These are phyloP conservation scores for Pythium brassicae DNA, from an alignment of 352 stramenopile genomes.

Conservation along the genomic window DNA sequence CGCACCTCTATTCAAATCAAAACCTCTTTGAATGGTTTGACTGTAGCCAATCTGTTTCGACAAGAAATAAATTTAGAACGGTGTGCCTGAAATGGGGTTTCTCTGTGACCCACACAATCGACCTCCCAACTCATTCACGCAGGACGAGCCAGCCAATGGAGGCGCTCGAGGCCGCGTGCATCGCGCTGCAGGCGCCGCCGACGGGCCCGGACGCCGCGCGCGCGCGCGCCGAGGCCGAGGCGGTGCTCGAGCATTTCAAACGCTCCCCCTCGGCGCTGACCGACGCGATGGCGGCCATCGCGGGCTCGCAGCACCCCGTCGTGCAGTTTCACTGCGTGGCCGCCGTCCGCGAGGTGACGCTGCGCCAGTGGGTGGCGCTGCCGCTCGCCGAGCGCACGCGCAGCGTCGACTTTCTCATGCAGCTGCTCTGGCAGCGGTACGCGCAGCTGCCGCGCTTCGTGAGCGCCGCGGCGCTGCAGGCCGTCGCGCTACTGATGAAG, in stretches of 20 bases:
- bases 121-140: no score
- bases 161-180: conserved; percentile 59
- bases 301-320: conserved; percentile 33
- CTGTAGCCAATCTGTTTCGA: no score
- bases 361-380: conserved; percentile 62
- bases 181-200: conserved; percentile 63
- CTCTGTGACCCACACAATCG: no score
- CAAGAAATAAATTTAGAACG: no score
- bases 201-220: conserved; percentile 39
- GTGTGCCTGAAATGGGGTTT: no score
- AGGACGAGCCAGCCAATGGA: no score
- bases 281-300: conserved; percentile 58
- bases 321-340: conserved; percentile 83
- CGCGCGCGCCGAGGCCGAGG: conserved; percentile 56
- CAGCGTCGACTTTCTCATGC: conserved; percentile 71
- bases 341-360: conserved; percentile 69
- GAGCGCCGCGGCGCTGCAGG: conserved; percentile 54
- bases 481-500: conserved; percentile 76
- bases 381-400: conserved; percentile 40
- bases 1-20: no score
- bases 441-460: conserved; percentile 51
- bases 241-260: conserved; percentile 78
- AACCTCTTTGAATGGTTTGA: no score
- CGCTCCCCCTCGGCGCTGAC: conserved; percentile 55
- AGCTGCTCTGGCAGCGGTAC: conserved; percentile 67